Percentiles rank a stretch among this genome's conserved stretches.
Evolutionary conservation across 2,329 filamentous ascomycete species (phyloP).

Genomic region (Fusarium sp.): DNA sequence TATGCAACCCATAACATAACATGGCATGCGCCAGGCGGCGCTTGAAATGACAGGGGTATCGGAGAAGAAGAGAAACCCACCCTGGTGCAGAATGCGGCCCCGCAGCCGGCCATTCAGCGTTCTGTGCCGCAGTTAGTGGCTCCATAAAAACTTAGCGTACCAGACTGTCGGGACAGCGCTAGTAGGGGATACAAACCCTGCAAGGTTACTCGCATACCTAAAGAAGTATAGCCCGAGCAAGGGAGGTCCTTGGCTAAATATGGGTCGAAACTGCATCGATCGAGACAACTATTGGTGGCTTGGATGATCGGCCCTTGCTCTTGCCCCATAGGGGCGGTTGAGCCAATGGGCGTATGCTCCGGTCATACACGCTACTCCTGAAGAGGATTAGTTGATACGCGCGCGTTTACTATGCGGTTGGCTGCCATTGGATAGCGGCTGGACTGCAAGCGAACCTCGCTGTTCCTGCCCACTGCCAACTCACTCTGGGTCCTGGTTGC

Average conservation of each 20-base stretch:
- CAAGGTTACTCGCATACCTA: slow-evolving; percentile 20
- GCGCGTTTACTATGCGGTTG: slow-evolving; percentile 51
- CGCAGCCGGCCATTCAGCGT: slow-evolving; percentile 49
- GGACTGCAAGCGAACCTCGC: slow-evolving; percentile 50
- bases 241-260: slow-evolving; percentile 18
- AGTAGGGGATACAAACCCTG: slow-evolving; percentile 39
- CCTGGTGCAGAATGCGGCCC: slow-evolving; percentile 39
- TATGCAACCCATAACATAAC: slow-evolving; percentile 44
- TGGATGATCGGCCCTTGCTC: slow-evolving; percentile 21
- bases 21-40: slow-evolving; percentile 37
- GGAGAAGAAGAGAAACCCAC: slow-evolving; percentile 24
- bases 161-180: slow-evolving; percentile 57
- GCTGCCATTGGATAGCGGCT: slow-evolving; percentile 52
- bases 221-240: slow-evolving; percentile 23
- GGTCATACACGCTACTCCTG: slow-evolving; percentile 32
- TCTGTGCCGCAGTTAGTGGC: slow-evolving; percentile 35
- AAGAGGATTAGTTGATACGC: slow-evolving; percentile 43
- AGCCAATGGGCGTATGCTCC: slow-evolving; percentile 50
- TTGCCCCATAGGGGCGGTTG: not conserved
- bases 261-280: not conserved
- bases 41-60: slow-evolving; percentile 45
- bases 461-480: slow-evolving; percentile 46
- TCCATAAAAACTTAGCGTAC: slow-evolving; percentile 52
- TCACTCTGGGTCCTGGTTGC: slow-evolving; percentile 39
- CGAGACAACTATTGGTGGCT: slow-evolving; percentile 39